Base-by-base conservation (phyloP, 140 eudicot species). In the Oenanthe javanica region DNA sequence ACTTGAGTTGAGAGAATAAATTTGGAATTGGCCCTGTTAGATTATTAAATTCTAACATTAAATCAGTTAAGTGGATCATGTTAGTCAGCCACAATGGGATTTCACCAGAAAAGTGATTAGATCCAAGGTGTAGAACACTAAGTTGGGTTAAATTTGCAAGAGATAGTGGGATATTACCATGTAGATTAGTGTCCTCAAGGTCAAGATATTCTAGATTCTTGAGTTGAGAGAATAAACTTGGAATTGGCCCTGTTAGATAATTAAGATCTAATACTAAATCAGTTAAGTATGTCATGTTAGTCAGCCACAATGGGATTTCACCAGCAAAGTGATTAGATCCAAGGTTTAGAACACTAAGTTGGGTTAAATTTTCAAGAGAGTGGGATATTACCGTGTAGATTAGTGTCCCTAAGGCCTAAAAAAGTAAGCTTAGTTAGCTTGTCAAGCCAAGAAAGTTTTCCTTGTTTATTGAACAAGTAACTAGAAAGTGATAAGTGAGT, bases 101-200 rank as follows among this genome's bases (percentile, higher is more conserved):
- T 31, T 31, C 36, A 31, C 36, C 36, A 2, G 42, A 55, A 31
- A 87, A 59, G 5, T 82, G 43, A 73, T 82, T 84, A 6, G 5
- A 0, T 1, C 45, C 6, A 42, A 86, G 25, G 1, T 5, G 0
- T 15, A 81, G 23, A 0, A 0, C 5, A 15, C 42, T 13, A 43
- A 84, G 79, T 51, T 78, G 50, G 25, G 90, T 87, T 46, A 82
- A 64, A 82, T 87, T 87, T 36, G 81, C 75, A 76, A 87, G 43
- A 11, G 72, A 79, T 0, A 75, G 43, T 40, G 84, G 86, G 55
- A 84, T 72, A 43, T 75, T 75, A 48, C 87, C 85, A 55, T 55
- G 52, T n/a, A n/a, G n/a, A n/a, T n/a, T n/a, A n/a, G n/a, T n/a
- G n/a, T n/a, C n/a, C n/a, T n/a, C n/a, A n/a, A n/a, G n/a, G n/a